Conservation (phyloP, 306 rosid genomes). For the Bauhinia variegata region DNA sequence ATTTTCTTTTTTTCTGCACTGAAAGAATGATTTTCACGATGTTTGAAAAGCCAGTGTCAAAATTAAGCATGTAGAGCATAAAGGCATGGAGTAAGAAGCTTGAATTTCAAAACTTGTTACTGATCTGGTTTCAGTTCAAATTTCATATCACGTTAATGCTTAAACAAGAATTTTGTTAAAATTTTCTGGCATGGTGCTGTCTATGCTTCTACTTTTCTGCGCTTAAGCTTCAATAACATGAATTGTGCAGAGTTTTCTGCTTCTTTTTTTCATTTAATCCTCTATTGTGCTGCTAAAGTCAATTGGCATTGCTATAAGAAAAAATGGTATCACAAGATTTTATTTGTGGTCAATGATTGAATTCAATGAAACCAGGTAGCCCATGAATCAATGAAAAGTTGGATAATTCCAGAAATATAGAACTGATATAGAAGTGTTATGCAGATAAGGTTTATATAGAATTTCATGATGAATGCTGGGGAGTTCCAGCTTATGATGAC, state of each 20-base stretch:
- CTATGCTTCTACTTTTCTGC: conserved; percentile 10
- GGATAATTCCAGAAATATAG: no score
- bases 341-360: conserved; percentile 7
- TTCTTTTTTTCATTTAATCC: conserved; percentile 16
- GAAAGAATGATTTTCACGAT: neutral
- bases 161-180: no score
- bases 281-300: conserved; percentile 8
- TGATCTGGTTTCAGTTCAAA: neutral
- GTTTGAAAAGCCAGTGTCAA: no score
- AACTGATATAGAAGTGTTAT: conserved; percentile 32
- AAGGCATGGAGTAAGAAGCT: neutral
- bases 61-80: no score
- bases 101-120: neutral
- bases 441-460: conserved; percentile 85
- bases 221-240: neutral
- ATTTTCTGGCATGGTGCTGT: no score
- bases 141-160: neutral
- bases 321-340: conserved; percentile 24
- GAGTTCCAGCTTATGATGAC: conserved; percentile 92
- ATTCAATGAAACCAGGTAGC: neutral
- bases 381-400: neutral
- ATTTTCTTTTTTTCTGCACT: neutral
- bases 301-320: neutral
- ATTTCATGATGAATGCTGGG: conserved; percentile 98
- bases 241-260: no score